A percentile compares a stretch with the other conserved stretches of the same genome.
These are phyloP conservation scores for Erythrophleum fordii DNA, from an alignment of 306 rosid genomes.

Conservation along the genomic window DNA sequence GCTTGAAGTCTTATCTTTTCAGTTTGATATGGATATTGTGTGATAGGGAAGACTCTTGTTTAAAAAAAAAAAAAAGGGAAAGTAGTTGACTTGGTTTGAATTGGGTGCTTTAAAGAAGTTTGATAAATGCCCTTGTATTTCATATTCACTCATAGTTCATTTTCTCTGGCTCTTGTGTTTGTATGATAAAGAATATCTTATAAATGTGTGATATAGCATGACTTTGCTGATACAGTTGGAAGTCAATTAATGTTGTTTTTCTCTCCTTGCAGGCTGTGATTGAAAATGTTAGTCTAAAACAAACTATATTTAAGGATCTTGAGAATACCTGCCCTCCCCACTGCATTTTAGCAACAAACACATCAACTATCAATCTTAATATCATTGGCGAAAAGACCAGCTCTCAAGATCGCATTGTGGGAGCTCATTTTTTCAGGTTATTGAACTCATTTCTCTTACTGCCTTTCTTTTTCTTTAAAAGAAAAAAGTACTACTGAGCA, in stretches of 20 bases:
- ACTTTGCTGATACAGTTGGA: conserved; percentile 11
- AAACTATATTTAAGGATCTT: conserved; percentile 82
- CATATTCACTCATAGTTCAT: neutral
- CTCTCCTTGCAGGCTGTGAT: conserved; percentile 76
- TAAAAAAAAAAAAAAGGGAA: too few relatives aligned
- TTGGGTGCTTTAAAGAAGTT: conserved; percentile 27
- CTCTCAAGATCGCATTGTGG: conserved; percentile 79
- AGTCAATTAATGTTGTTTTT: conserved; percentile 27
- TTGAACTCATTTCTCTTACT: conserved; percentile 29
- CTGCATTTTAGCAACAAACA: conserved; percentile 87
- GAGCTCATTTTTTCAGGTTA: conserved; percentile 99
- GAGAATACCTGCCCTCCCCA: conserved; percentile 88
- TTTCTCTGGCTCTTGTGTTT: conserved; percentile 15
- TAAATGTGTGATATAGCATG: neutral
- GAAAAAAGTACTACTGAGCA: neutral
- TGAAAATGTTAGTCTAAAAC: conserved; percentile 85
- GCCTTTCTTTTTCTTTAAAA: conserved; percentile 15
- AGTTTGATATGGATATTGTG: neutral
- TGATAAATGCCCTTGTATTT: neutral
- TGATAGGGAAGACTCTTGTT: conserved; percentile 14
- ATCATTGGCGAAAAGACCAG: conserved; percentile 72
- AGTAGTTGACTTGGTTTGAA: conserved; percentile 14
- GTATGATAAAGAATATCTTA: neutral
- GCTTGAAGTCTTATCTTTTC: conserved; percentile 22
- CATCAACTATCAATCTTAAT: conserved; percentile 89